These are phyloP conservation scores for Dioscorea zingiberensis DNA, from an alignment of 106 monocot genomes.

Conservation along the genomic window DNA sequence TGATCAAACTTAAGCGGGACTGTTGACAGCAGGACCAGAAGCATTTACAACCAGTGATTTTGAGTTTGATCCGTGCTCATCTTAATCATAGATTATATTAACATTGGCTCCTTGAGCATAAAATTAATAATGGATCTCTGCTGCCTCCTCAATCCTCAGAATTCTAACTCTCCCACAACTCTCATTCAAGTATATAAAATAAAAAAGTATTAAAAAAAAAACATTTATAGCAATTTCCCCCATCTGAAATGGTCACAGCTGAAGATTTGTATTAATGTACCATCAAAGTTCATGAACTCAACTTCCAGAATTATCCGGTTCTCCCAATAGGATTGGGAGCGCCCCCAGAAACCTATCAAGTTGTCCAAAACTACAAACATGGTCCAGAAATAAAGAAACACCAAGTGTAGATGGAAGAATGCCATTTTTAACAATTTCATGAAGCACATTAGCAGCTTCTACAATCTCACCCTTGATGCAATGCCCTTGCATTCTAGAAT, in stretches of 20 bases:
- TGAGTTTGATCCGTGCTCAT: too few relatives aligned
- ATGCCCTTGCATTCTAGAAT: not conserved
- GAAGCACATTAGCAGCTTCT: constrained; percentile 11
- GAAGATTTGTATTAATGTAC: not conserved
- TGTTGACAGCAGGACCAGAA: too few relatives aligned
- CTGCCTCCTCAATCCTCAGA: too few relatives aligned
- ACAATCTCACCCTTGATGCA: constrained; percentile 19
- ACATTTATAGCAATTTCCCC: not conserved
- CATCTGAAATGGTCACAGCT: not conserved
- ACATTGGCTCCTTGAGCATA: too few relatives aligned
- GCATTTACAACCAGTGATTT: too few relatives aligned
- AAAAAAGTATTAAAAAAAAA: not conserved
- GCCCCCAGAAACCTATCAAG: constrained; percentile 13
- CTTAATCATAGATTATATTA: too few relatives aligned
- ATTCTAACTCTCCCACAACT: too few relatives aligned
- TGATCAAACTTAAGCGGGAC: too few relatives aligned
- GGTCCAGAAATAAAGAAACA: constrained; percentile 11
- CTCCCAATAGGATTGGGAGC: constrained; percentile 6
- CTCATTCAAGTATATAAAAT: not conserved
- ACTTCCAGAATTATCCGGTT: not conserved
- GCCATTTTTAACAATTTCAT: constrained; percentile 3
- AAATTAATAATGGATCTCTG: too few relatives aligned
- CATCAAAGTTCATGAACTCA: not conserved
- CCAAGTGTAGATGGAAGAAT: not conserved
- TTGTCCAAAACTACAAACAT: constrained; percentile 7